Base-by-base conservation (phyloP, 306 rosid genomes). In the Pterocarpus macrocarpus region DNA sequence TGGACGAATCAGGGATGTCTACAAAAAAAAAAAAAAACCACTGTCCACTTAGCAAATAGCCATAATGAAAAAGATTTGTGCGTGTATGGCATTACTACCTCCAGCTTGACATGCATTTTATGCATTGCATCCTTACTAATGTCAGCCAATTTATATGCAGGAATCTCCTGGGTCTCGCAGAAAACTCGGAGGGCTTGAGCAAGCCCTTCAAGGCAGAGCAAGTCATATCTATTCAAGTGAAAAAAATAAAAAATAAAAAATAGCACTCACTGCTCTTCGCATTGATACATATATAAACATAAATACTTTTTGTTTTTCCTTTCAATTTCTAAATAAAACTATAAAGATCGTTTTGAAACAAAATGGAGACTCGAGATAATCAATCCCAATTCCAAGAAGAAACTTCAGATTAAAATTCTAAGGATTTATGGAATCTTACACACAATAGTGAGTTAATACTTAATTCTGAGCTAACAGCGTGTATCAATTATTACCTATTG, bases 121-220 rank as follows among this genome's bases (percentile, higher is more conserved):
- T 90, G 85, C 86, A 95, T 86, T 5, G 87, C 76, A 49, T 91
- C 90, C 76, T 77, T 87, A 77, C 92, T 85, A 45, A 89, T 84
- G 75, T 84, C 71, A 30, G 97, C 83, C 88, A 92, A 68, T 73
- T 47, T 88, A 55, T 92, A 92, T 7, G 79, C 66, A 4, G 97
- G 98, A 44, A 82, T 88, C 83, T 88, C 87, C 75, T 91, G 91
- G 70, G 34, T 8, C 80, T 78, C 79, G 58, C 87, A 81, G 75
- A 95, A 95, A 41, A 92, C 79, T 53, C 92, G 87, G 34, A 95
- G 97, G 1, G 97, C 90, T 76, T 92, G 97, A 14, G 97, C 94
- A 77, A 95, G 86, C 79, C 98, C 98, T 84, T 95, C 98, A 15
- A 95, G 95, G 79, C 97, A 95, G 69, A 95, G 92, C 82, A 95